These are phyloP conservation scores for Sporothrix globosa DNA, from an alignment of 2,329 filamentous ascomycete genomes.

Conservation along the genomic window DNA sequence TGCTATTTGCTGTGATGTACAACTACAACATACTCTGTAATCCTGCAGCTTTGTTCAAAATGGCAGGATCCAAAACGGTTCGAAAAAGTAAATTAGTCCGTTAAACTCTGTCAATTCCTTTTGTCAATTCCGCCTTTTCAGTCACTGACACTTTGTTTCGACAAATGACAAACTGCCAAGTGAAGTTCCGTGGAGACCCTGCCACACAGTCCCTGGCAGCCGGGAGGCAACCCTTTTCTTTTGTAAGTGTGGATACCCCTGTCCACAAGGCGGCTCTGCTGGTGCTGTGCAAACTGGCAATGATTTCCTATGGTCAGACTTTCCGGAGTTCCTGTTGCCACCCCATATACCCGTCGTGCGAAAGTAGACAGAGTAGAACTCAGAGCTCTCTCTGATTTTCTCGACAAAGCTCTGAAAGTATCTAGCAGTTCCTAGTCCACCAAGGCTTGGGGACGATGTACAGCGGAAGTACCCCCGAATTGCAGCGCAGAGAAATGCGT, in stretches of 20 bases:
- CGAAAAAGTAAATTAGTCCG: not conserved
- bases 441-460: not conserved
- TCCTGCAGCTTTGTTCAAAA: no score
- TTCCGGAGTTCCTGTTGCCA: no score
- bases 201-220: conserved; percentile 1
- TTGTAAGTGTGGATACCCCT: not conserved
- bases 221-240: conserved; percentile 18
- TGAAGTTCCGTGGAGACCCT: not conserved
- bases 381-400: not conserved
- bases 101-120: not conserved
- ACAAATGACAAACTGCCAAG: not conserved
- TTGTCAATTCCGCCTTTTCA: not conserved
- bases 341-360: no score
- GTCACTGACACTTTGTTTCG: not conserved
- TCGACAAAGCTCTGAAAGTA: not conserved
- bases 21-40: no score
- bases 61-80: no score
- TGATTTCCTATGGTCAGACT: no score
- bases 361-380: no score
- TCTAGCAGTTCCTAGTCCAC: not conserved
- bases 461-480: conserved; percentile 3
- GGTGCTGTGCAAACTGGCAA: not conserved
- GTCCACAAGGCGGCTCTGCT: conserved; percentile 17
- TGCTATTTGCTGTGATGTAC: not conserved
- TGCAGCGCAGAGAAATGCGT: not conserved